Evolutionary conservation across 164 flowering plant genomes (phyloP).

Genomic region (Kalanchoe fedtschenkoi): DNA sequence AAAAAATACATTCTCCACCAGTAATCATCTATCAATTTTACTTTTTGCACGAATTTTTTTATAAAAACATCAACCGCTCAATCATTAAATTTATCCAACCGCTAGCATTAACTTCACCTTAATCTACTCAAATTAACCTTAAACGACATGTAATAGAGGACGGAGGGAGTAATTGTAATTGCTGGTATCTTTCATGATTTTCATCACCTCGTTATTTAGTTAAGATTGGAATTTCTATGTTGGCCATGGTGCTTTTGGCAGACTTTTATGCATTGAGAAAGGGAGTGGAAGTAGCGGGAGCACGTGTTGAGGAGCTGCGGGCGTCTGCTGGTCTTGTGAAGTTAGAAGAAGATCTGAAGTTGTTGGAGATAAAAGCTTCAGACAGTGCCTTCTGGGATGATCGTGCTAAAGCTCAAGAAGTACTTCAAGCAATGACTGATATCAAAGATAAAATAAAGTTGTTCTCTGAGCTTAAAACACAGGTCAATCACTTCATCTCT

Average conservation of each 20-base stretch:
- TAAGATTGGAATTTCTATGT: not conserved
- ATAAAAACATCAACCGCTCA: no score
- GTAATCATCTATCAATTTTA: no score
- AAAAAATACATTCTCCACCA: no score
- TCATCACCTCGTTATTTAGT: not conserved
- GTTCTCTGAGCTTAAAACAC: constrained; percentile 65
- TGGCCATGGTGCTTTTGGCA: constrained; percentile 17
- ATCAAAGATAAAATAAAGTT: constrained; percentile 70
- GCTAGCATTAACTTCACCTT: no score
- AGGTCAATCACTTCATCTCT: constrained; percentile 31
- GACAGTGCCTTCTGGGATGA: constrained; percentile 89
- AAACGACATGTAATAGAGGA: no score
- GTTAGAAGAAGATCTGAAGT: constrained; percentile 49
- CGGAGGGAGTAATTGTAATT: no score
- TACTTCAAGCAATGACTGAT: constrained; percentile 65
- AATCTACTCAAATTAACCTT: no score
- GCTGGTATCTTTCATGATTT: no score
- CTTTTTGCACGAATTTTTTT: no score
- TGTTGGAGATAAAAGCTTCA: constrained; percentile 61
- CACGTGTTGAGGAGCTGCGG: constrained; percentile 71
- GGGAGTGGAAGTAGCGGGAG: constrained; percentile 56
- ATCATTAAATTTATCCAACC: no score
- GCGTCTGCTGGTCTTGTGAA: constrained; percentile 56
- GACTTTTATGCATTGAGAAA: constrained; percentile 80
- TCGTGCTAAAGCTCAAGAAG: constrained; percentile 72